Evolutionary conservation across 345 rosid genomes (phyloP), one percentile per base, ranked within the genome.

Genomic region (Sonneratia caseolaris): DNA sequence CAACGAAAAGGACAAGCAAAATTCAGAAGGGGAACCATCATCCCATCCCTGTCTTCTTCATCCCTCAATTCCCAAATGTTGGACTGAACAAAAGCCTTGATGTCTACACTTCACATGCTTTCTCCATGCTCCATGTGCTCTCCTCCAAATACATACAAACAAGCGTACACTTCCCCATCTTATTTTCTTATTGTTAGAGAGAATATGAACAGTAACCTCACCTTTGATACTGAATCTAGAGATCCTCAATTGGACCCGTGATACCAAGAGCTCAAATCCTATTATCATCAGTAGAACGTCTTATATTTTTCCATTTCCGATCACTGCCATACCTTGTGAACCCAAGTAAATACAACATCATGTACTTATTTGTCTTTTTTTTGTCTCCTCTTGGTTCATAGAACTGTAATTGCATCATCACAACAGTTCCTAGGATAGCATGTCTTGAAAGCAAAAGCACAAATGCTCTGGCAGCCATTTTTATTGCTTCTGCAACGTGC

Each of bases 111-210:
- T 76, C 88, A 79, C 84, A 80, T 80, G 85, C 75, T 47, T 27
- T 5, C 70, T 79, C 70, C 70, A 75, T 32, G 49, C 49, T 79
- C 81, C 88, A 87, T 84, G 84, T 80, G 85, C 79, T 75, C 67
- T 68, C 71, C 65, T 73, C 43, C 80, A 68, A 61, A 75, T 83
- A 70, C 81, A 70, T 74, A 74, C 88, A 80, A 71, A 76, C 66
- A 42, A 2, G 4, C 64, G 24, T 6, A 53, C 5, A 59, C 64
- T 59, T 12, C 62, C 36, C 64, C 32, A 59, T 1, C 35, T 22
- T 9, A 61, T 61, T 61, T 59, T 59, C 65, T 2, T 5, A 42
- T 42, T 1, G 45, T 5, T 4, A 47, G 15, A 47, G 14, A 47
- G 51, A 13, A 47, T 47, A 13, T 9, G 9, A 4, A 47, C 15